Evolutionary conservation across 169 alveolate species (phyloP).

Genomic region (Cryptosporidium baileyi): DNA sequence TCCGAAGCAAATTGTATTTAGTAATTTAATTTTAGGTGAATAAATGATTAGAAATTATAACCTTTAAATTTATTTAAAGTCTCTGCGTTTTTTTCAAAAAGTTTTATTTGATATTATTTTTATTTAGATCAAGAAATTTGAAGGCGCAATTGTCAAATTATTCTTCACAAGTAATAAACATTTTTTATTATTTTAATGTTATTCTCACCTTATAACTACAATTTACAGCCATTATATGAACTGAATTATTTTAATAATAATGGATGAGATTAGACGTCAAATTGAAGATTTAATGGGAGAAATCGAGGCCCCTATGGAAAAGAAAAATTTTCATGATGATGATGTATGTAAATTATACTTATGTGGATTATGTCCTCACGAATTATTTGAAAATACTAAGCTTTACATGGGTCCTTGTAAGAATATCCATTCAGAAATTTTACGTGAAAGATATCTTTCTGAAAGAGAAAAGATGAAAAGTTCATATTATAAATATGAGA

Average conservation of each 20-base stretch:
- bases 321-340: conserved; percentile 76
- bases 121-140: no score
- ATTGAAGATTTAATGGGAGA: conserved; percentile 82
- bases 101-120: no score
- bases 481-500: conserved; percentile 77
- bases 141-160: neutral
- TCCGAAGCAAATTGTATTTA: no score
- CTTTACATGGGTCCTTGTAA: conserved; percentile 83
- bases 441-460: conserved; percentile 72
- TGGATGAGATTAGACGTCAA: conserved; percentile 83
- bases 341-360: conserved; percentile 82
- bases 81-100: no score
- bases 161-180: no score
- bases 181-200: no score
- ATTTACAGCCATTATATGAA: neutral
- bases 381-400: conserved; percentile 84
- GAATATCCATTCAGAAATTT: conserved; percentile 78
- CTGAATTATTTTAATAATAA: neutral
- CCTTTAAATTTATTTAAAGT: no score
- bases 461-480: conserved; percentile 72
- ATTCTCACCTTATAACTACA: no score
- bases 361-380: conserved; percentile 85
- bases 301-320: conserved; percentile 79
- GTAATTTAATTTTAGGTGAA: no score
- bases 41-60: no score